These are phyloP conservation scores for Penicillium sp. DNA, from an alignment of 2,329 filamentous ascomycete genomes.

Conservation along the genomic window DNA sequence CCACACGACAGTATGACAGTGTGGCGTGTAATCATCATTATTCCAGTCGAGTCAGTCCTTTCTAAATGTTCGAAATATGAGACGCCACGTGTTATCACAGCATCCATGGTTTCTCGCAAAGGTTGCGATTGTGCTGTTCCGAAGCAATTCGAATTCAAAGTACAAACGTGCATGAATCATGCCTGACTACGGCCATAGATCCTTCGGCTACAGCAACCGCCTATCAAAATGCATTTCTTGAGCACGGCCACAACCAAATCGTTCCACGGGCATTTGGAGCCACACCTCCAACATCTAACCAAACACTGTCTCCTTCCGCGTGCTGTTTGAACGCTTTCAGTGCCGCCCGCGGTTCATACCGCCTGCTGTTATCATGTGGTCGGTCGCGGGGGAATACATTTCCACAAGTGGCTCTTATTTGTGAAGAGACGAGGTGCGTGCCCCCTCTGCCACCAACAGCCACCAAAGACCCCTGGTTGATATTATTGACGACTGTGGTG, in stretches of 20 bases:
- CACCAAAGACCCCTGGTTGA: not conserved
- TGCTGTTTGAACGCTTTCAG: not conserved
- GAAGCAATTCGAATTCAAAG: not conserved
- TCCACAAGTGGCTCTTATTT: slow-evolving; percentile 2
- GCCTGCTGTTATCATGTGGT: slow-evolving; percentile 4
- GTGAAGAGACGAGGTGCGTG: not conserved
- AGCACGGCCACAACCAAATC: slow-evolving; percentile 13
- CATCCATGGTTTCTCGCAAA: not conserved
- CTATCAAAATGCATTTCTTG: slow-evolving; percentile 6
- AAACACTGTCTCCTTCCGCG: not conserved
- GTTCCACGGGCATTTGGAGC: slow-evolving; percentile 4
- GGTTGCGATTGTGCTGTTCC: not conserved
- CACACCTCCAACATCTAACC: not conserved
- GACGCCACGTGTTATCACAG: not conserved
- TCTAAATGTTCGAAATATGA: no score
- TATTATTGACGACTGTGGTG: not conserved
- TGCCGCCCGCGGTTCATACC: slow-evolving; percentile 12
- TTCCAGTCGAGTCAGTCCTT: no score
- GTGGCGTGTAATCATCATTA: not conserved
- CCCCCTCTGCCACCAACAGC: not conserved
- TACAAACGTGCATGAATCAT: no score
- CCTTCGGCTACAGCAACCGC: slow-evolving; percentile 8
- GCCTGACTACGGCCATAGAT: not conserved
- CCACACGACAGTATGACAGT: not conserved
- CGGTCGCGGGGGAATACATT: not conserved